phyloP scores from a whole-genome alignment of 1,284 basidiomycete species.

The Cutaneotrichosporon mucoides region DNA sequence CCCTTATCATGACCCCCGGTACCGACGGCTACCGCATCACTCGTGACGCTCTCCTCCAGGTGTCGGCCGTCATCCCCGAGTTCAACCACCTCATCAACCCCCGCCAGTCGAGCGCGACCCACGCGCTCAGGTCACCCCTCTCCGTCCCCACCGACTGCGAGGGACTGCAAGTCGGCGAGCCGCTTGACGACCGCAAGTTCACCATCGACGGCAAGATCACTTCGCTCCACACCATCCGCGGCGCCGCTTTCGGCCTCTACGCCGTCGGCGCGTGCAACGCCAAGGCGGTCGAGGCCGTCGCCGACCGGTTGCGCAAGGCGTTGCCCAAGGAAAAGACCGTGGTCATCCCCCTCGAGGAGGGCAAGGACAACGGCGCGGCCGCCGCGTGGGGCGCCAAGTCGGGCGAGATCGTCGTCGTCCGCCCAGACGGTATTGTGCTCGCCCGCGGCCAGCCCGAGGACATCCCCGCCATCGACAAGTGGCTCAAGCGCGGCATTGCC shows the following conservation, averaged over 20 bases:
- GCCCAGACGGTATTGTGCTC: constrained; percentile 19
- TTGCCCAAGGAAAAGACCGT: constrained; percentile 12
- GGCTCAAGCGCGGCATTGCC: constrained; percentile 5
- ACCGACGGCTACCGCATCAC: constrained; percentile 17
- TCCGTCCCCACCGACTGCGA: not conserved
- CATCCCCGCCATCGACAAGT: constrained; percentile 2
- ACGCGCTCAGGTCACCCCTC: constrained; percentile 17
- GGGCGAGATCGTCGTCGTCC: constrained; percentile 16
- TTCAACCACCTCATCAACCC: constrained; percentile 23
- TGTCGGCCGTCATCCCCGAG: constrained; percentile 16
- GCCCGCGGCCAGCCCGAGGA: constrained; percentile 6
- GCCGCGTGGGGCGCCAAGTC: constrained; percentile 2
- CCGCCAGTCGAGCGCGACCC: constrained; percentile 18
- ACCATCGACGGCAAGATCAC: constrained; percentile 4
- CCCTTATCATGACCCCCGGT: constrained; percentile 22
- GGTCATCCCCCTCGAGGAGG: constrained; percentile 5
- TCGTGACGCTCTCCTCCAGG: constrained; percentile 17
- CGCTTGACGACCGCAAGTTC: constrained; percentile 17
- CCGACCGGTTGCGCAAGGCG: constrained; percentile 1
- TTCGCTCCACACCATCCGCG: constrained; percentile 11
- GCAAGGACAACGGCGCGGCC: constrained; percentile 9
- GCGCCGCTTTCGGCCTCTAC: constrained; percentile 16
- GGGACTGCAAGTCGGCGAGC: constrained; percentile 13
- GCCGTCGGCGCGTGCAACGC: constrained; percentile 6
- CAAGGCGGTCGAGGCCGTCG: constrained; percentile 4